Conservation (phyloP, 2,329 filamentous ascomycete genomes). For the Pseudopyrenochaeta lycopersici region DNA sequence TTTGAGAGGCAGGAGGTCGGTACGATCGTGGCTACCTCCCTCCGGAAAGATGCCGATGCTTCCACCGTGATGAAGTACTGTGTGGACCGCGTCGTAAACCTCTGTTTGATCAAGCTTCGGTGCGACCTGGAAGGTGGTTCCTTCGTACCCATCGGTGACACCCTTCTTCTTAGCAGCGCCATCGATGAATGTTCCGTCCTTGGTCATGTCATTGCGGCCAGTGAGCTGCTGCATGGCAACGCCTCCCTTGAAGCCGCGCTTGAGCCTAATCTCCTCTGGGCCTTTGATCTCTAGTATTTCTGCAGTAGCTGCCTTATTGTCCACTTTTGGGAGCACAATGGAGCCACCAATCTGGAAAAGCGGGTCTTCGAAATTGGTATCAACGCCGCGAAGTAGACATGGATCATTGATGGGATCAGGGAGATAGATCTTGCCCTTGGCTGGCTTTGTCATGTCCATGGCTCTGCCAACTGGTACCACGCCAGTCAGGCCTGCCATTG, state of each 20-base stretch:
- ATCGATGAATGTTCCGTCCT: conserved; percentile 70
- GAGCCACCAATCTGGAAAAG: conserved; percentile 70
- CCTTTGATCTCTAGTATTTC: conserved; percentile 85
- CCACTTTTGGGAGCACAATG: conserved; percentile 84
- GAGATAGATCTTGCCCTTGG: conserved; percentile 82
- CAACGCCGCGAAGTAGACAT: conserved; percentile 79
- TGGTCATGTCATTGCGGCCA: conserved; percentile 75
- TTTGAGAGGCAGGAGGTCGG: conserved; percentile 89
- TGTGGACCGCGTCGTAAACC: conserved; percentile 93
- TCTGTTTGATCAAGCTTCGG: conserved; percentile 94
- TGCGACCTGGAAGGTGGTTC: conserved; percentile 85
- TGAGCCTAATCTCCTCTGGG: conserved; percentile 82
- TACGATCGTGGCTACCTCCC: conserved; percentile 93
- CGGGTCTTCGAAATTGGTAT: conserved; percentile 79
- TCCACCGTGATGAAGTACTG: conserved; percentile 79
- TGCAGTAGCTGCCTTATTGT: conserved; percentile 81
- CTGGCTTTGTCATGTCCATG: conserved; percentile 85
- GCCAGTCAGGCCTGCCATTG: conserved; percentile 83
- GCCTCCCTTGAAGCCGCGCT: conserved; percentile 84
- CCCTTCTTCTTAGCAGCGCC: conserved; percentile 62
- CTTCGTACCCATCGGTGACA: conserved; percentile 67
- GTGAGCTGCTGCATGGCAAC: conserved; percentile 83
- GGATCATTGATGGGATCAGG: conserved; percentile 88
- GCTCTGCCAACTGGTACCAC: conserved; percentile 93
- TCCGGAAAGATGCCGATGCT: conserved; percentile 98